Evolutionary conservation across 2,329 filamentous ascomycete species (phyloP).

Genomic region (Nothophaeocryptopus gaeumannii): DNA sequence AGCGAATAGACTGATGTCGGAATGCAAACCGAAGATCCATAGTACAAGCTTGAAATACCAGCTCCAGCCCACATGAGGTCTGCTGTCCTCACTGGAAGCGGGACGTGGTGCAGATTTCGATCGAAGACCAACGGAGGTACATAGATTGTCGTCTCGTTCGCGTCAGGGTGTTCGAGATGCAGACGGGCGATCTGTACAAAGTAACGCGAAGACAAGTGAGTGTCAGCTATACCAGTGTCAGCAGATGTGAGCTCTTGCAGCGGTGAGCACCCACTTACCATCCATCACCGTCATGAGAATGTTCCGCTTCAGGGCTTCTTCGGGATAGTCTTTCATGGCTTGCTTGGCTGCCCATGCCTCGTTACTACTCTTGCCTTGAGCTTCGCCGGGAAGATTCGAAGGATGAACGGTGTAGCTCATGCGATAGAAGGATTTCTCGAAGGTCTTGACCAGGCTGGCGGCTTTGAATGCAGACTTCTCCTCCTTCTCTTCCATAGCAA

Average conservation of each 20-base stretch:
- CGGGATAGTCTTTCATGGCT: conserved; percentile 60
- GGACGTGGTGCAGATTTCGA: conserved; percentile 66
- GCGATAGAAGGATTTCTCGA: conserved; percentile 62
- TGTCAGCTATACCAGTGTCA: conserved; percentile 55
- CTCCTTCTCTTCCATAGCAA: conserved; percentile 72
- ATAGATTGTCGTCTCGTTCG: conserved; percentile 63
- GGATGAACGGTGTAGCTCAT: conserved; percentile 69
- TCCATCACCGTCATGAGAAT: conserved; percentile 71
- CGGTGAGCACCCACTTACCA: conserved; percentile 53
- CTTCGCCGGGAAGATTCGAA: conserved; percentile 62
- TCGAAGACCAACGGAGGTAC: conserved; percentile 71
- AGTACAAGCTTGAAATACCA: conserved; percentile 67
- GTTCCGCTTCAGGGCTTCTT: conserved; percentile 51
- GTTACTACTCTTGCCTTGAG: conserved; percentile 73
- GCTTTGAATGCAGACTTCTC: conserved; percentile 61
- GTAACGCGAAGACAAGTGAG: conserved; percentile 66
- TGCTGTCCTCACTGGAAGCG: conserved; percentile 66
- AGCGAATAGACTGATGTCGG: conserved; percentile 73
- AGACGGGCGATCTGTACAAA: conserved; percentile 63
- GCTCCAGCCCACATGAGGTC: conserved; percentile 71
- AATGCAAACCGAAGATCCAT: conserved; percentile 61
- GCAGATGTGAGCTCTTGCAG: conserved; percentile 2
- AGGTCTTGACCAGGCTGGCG: conserved; percentile 59
- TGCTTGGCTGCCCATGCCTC: conserved; percentile 67
- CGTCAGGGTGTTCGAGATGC: conserved; percentile 60